These are phyloP conservation scores for Tuber calosporum DNA, from an alignment of 495 filamentous ascomycete genomes.

Conservation along the genomic window DNA sequence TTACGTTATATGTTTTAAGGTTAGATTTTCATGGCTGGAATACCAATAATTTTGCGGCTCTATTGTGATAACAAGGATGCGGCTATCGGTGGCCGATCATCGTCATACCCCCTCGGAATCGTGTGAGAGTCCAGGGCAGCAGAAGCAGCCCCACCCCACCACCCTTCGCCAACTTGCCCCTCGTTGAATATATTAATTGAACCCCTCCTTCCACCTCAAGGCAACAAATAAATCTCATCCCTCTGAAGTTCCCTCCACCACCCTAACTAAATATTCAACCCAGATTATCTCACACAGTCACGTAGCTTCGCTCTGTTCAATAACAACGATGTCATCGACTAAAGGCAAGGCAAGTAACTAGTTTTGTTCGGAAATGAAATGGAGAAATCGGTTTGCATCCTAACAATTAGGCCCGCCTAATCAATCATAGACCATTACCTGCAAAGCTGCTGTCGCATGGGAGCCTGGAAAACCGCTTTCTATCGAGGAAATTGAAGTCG, in stretches of 20 bases:
- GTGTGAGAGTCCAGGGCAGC: constrained; percentile 5
- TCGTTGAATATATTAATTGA: no score
- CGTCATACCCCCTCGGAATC: neutral
- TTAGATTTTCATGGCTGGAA: neutral
- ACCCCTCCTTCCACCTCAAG: constrained; percentile 17
- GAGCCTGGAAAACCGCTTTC: constrained; percentile 81
- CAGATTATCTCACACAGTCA: neutral
- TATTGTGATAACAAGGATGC: neutral
- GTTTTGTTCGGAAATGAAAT: neutral
- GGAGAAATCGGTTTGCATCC: neutral
- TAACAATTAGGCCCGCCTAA: neutral
- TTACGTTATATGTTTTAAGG: neutral
- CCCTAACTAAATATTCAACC: neutral
- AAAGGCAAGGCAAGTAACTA: constrained; percentile 34
- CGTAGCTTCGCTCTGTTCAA: neutral
- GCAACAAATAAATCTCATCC: constrained; percentile 14
- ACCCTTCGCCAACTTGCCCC: constrained; percentile 10
- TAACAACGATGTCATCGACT: constrained; percentile 32
- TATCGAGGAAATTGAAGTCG: constrained; percentile 87
- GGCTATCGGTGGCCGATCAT: neutral
- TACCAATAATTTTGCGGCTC: neutral
- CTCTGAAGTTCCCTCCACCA: constrained; percentile 4
- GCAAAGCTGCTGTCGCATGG: constrained; percentile 92
- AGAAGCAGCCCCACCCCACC: constrained; percentile 28
- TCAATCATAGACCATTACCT: constrained; percentile 59